Evolutionary conservation across 2,329 filamentous ascomycete species (phyloP).

Genomic region (Xylariaceae sp.): DNA sequence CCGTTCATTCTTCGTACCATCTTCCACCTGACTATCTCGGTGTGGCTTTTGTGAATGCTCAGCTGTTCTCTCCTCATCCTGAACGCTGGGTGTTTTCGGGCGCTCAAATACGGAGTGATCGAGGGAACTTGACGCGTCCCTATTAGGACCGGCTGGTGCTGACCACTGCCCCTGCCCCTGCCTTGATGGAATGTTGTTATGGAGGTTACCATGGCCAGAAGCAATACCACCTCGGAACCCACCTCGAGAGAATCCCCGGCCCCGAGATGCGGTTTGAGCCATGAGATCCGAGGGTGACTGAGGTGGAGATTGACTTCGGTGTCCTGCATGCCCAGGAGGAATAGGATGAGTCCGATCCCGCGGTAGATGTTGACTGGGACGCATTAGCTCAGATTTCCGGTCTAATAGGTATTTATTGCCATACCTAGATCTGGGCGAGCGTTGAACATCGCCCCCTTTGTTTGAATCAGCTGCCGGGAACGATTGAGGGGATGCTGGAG

Average conservation of each 20-base stretch:
- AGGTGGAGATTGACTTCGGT: conserved; percentile 41
- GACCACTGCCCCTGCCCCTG: conserved; percentile 56
- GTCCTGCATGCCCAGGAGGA: conserved; percentile 7
- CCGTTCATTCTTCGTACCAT: conserved; percentile 47
- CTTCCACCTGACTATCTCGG: conserved; percentile 61
- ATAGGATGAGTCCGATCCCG: conserved; percentile 10
- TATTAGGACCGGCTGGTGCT: conserved; percentile 14
- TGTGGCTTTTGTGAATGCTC: conserved; percentile 59
- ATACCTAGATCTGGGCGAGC: conserved; percentile 34
- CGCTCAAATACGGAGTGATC: conserved; percentile 31
- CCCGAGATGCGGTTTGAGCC: conserved; percentile 41
- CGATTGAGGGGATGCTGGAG: conserved; percentile 56
- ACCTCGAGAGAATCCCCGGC: conserved; percentile 43
- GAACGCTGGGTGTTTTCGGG: conserved; percentile 23
- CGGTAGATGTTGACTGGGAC: conserved; percentile 7
- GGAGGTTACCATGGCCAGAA: conserved; percentile 45
- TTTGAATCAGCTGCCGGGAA: conserved; percentile 50
- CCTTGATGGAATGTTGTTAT: conserved; percentile 59
- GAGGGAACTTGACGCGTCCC: conserved; percentile 26
- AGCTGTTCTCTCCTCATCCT: conserved; percentile 43
- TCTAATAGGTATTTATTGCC: conserved; percentile 12
- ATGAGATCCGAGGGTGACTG: conserved; percentile 55
- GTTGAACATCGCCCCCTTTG: conserved; percentile 44
- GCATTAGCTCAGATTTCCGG: conserved; percentile 33
- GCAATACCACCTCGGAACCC: conserved; percentile 55